These are phyloP conservation scores for Funneliformis caledonium DNA, from an alignment of 371 early-diverging fungal species.

Conservation along the genomic window DNA sequence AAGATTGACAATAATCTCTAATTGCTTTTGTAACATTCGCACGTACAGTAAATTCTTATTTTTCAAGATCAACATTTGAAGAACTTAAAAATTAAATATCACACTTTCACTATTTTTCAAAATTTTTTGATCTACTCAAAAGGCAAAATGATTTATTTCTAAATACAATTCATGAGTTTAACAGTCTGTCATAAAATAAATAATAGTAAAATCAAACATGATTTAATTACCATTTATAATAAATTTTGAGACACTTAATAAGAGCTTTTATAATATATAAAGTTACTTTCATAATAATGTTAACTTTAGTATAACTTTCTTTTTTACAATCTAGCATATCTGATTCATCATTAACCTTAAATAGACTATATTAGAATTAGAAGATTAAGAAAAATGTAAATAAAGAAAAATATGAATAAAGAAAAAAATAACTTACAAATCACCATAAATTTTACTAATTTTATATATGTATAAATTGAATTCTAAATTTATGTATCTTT, in stretches of 20 bases:
- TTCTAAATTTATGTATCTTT: background rate
- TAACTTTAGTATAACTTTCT: constrained; percentile 26
- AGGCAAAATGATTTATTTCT: constrained; percentile 33
- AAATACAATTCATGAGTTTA: constrained; percentile 19
- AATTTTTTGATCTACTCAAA: constrained; percentile 7
- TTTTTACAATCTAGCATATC: background rate
- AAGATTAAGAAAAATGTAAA: constrained; percentile 13
- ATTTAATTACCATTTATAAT: constrained; percentile 37
- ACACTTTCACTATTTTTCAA: constrained; percentile 20
- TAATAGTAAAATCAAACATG: background rate
- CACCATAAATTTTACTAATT: constrained; percentile 22
- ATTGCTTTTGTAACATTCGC: constrained; percentile 35
- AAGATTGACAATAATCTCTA: constrained; percentile 24
- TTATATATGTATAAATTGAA: background rate
- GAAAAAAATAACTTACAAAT: constrained; percentile 29
- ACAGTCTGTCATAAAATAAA: constrained; percentile 15
- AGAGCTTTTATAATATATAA: constrained; percentile 29
- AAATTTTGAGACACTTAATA: constrained; percentile 25
- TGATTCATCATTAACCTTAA: constrained; percentile 2
- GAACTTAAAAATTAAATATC: constrained; percentile 31
- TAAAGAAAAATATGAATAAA: constrained; percentile 15
- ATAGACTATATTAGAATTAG: constrained; percentile 9
- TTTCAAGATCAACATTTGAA: constrained; percentile 37
- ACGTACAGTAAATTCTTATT: constrained; percentile 34
- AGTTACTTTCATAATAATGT: constrained; percentile 34